phyloP scores from a whole-genome alignment of 2,329 filamentous ascomycete genomes.

The Monilinia vaccinii-corymbosi region DNA sequence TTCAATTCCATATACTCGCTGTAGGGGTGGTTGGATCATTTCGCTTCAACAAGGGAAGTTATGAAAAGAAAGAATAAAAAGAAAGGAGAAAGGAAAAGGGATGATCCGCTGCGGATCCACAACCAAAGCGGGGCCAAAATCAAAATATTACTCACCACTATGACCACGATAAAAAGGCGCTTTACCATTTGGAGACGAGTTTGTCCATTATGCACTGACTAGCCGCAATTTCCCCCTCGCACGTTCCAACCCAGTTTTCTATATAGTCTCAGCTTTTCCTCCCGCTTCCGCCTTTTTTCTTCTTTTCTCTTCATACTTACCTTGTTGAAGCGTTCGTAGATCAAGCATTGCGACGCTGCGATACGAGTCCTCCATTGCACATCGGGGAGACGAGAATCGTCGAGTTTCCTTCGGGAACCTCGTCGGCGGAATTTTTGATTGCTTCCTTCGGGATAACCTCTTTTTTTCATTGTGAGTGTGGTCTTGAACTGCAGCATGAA shows the following conservation, averaged over 20 bases:
- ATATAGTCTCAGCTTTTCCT: neutral
- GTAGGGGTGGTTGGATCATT: no score
- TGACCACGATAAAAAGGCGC: neutral
- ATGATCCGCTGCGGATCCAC: no score
- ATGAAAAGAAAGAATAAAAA: no score
- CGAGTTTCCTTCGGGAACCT: slow-evolving; percentile 30
- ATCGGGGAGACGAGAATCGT: slow-evolving; percentile 40
- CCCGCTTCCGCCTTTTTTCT: slow-evolving; percentile 6
- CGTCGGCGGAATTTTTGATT: slow-evolving; percentile 32
- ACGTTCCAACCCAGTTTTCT: neutral
- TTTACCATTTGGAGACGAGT: neutral
- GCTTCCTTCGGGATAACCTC: slow-evolving; percentile 12
- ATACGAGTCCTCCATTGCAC: slow-evolving; percentile 47
- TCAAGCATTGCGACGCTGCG: slow-evolving; percentile 26
- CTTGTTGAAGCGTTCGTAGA: slow-evolving; percentile 25
- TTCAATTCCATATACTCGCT: no score
- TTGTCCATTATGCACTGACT: neutral
- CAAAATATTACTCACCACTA: neutral
- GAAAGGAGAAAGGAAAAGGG: no score
- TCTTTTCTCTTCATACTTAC: slow-evolving; percentile 32
- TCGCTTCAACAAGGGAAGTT: no score
- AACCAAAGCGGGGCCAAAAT: no score
- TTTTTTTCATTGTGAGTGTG: slow-evolving; percentile 33
- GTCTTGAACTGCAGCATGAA: slow-evolving; percentile 29
- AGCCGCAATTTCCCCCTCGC: no score